Evolutionary conservation across 768 basidiomycete species (phyloP).

Genomic region (Hortiboletus flavorubellus): DNA sequence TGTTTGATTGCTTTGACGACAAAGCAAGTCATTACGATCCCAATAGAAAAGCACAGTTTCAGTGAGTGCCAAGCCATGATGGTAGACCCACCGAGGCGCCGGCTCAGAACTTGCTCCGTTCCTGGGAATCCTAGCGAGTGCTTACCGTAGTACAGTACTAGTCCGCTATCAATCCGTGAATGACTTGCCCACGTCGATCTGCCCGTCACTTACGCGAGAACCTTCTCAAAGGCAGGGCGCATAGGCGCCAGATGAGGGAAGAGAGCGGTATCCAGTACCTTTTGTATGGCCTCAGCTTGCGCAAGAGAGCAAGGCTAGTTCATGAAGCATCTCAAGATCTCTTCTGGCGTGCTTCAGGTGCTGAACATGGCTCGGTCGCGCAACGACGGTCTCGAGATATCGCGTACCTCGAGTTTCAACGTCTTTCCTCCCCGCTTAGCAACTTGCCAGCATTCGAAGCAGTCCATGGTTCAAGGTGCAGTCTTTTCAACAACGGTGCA

Average conservation of each 20-base stretch:
- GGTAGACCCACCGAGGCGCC: too few relatives aligned
- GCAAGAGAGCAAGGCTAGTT: slow-evolving; percentile 62
- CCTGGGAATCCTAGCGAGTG: too few relatives aligned
- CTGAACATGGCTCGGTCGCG: slow-evolving; percentile 25
- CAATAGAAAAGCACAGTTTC: too few relatives aligned
- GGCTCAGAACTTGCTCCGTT: too few relatives aligned
- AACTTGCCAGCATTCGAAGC: slow-evolving; percentile 60
- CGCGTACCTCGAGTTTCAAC: slow-evolving; percentile 74
- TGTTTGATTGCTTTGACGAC: too few relatives aligned
- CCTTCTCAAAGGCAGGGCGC: slow-evolving; percentile 62
- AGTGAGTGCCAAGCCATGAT: too few relatives aligned
- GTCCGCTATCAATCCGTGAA: slow-evolving; percentile 42
- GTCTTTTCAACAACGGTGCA: slow-evolving; percentile 86
- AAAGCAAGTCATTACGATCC: too few relatives aligned
- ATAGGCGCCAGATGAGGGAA: slow-evolving; percentile 65
- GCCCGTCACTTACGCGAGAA: slow-evolving; percentile 55
- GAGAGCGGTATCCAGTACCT: slow-evolving; percentile 57
- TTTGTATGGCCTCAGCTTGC: slow-evolving; percentile 64
- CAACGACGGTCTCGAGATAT: not conserved
- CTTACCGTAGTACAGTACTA: too few relatives aligned
- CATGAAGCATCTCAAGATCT: slow-evolving; percentile 73
- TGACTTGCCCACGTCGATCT: not conserved
- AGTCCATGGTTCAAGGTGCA: slow-evolving; percentile 98
- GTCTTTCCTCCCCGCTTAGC: slow-evolving; percentile 81
- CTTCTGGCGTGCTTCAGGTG: slow-evolving; percentile 60